Base-by-base conservation (phyloP, 768 basidiomycete species). In the Russula brevipes region DNA sequence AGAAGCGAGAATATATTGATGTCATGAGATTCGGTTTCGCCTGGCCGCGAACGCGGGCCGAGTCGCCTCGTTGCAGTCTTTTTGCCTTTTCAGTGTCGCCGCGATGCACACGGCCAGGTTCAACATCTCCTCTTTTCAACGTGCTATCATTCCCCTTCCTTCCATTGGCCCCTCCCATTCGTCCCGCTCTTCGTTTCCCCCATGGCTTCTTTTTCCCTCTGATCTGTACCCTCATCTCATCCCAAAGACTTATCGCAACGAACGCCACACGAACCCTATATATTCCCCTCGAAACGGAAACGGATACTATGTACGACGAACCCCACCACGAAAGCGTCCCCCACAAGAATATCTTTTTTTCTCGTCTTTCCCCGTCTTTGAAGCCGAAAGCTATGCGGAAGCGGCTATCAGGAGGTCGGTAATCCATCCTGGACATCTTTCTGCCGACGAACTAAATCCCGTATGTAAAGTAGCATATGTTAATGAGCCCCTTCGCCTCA, bases 261-360 rank as follows among this genome's bases (percentile, higher is more conserved):
- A 38, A 58, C 63, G 41, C 58, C 59, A 56, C 49, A 39, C 46
- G 4, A 4, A 4, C 4, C n/a, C 47, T 57, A 64, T 65, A 66
- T 65, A 66, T 56, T 44, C n/a, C 42, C n/a, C 31, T 35, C 54
- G 19, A 36, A 19, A 45, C 16, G 50, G n/a, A n/a, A n/a, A n/a
- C n/a, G n/a, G n/a, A n/a, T 57, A 65, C 63, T 33, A 67, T 66
- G 64, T 54, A 36, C 41, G 57, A 66, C 64, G 52, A 66, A 52
- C 10, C 56, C n/a, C 17, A 12, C 45, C 66, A 62, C 64, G 66
- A 66, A 45, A 45, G 19, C 7, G 3, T 31, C 45, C 30, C 31
- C 33, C 59, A 19, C 50, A 57, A 57, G 53, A 60, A 50, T 14
- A 42, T 35, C 46, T 10, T 51, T 44, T 46, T 57, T 16, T 50